Evolutionary conservation across 75 land plant species (phyloP).

Genomic region (Ceratopteris richardii): DNA sequence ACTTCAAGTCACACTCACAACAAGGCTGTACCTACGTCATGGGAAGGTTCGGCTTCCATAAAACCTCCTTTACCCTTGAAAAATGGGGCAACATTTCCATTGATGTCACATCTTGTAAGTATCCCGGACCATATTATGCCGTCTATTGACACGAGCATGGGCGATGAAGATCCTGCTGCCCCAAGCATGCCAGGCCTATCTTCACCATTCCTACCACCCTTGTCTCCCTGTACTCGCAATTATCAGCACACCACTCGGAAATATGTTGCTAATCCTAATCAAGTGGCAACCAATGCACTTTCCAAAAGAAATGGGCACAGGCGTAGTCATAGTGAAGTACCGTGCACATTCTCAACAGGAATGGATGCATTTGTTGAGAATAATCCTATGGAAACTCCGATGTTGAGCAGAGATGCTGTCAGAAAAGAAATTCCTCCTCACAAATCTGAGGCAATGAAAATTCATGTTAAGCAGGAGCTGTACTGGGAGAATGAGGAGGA

Average conservation of each 20-base stretch:
- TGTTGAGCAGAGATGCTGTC: too few relatives aligned
- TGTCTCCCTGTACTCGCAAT: conserved; percentile 45
- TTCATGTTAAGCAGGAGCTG: conserved; percentile 24
- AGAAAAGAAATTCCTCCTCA: conserved; percentile 8
- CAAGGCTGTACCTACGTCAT: too few relatives aligned
- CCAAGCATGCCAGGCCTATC: background rate
- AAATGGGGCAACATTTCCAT: too few relatives aligned
- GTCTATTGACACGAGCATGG: too few relatives aligned
- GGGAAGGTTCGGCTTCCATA: too few relatives aligned
- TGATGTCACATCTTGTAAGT: too few relatives aligned
- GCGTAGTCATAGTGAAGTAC: conserved; percentile 68
- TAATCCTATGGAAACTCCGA: conserved; percentile 1
- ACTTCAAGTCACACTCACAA: too few relatives aligned
- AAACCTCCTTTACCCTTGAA: too few relatives aligned
- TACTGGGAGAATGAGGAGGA: conserved; percentile 8
- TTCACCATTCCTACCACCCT: conserved; percentile 19
- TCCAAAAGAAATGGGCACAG: conserved; percentile 77
- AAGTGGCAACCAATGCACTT: conserved; percentile 29
- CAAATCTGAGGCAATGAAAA: conserved; percentile 12
- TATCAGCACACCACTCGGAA: too few relatives aligned
- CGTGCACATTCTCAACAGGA: conserved; percentile 30
- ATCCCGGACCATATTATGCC: too few relatives aligned
- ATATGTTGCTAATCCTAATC: conserved; percentile 26
- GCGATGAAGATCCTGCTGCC: too few relatives aligned
- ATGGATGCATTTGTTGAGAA: conserved; percentile 14